A percentile compares a stretch with the other conserved stretches of the same genome.
These are phyloP conservation scores for Mucor irregularis DNA, from an alignment of 371 early-diverging fungal genomes.

Conservation along the genomic window DNA sequence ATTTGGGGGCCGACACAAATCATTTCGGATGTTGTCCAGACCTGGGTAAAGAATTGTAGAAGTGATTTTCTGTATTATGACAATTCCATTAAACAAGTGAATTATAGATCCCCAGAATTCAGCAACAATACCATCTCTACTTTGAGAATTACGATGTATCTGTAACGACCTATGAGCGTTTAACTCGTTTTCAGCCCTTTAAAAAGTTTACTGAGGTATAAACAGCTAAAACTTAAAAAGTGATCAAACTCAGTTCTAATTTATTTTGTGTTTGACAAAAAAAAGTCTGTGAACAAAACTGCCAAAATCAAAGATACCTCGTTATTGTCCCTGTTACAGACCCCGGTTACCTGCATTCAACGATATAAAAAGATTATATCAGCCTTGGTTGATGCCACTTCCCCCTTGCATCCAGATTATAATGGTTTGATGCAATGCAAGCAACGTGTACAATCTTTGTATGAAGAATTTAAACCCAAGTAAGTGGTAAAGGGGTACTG, in stretches of 20 bases:
- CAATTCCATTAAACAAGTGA: slow-evolving; percentile 1
- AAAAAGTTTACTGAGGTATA: slow-evolving; percentile 48
- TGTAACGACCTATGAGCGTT: slow-evolving; percentile 39
- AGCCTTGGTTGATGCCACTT: slow-evolving; percentile 37
- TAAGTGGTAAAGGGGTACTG: slow-evolving; percentile 1
- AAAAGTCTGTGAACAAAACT: slow-evolving; percentile 5
- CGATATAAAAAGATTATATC: slow-evolving; percentile 29
- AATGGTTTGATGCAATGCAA: slow-evolving; percentile 32
- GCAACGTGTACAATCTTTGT: slow-evolving; percentile 22
- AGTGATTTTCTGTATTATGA: neutral
- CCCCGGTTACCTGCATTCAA: slow-evolving; percentile 33
- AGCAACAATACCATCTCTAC: slow-evolving; percentile 28
- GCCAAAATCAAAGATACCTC: slow-evolving; percentile 14
- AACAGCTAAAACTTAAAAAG: neutral
- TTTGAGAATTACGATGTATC: slow-evolving; percentile 35
- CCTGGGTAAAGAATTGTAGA: slow-evolving; percentile 26
- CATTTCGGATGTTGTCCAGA: slow-evolving; percentile 46
- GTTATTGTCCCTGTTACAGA: slow-evolving; percentile 33
- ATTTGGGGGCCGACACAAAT: slow-evolving; percentile 60
- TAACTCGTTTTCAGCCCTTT: slow-evolving; percentile 40
- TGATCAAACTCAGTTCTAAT: slow-evolving; percentile 4
- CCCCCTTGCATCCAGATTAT: slow-evolving; percentile 50
- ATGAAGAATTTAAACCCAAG: slow-evolving; percentile 26
- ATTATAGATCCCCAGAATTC: slow-evolving; percentile 26
- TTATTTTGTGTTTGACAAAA: neutral